Conservation (phyloP, 2,329 filamentous ascomycete species). For the Incumbomyces lentus region DNA sequence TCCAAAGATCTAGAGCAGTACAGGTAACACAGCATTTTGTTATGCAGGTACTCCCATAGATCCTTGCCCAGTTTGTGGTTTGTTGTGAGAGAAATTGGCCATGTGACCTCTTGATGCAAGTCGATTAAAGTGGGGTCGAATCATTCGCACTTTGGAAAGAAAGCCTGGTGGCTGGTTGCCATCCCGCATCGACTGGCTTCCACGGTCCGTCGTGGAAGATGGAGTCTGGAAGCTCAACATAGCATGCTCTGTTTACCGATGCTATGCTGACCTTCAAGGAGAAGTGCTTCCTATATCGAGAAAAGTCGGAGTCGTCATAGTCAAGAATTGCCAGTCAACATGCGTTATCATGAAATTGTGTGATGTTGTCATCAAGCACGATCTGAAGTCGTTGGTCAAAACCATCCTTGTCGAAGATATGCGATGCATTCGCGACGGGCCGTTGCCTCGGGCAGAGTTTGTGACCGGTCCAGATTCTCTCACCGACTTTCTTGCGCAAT, state of each 20-base stretch:
- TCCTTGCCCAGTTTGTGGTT: background rate
- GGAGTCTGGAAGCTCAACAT: too few species aligned
- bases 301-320: too few species aligned
- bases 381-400: conserved; percentile 1
- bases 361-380: background rate
- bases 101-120: conserved; percentile 8
- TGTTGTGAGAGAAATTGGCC: background rate
- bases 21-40: background rate
- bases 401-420: conserved; percentile 1
- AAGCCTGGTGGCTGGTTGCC: background rate
- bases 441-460: conserved; percentile 5
- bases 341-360: too few species aligned
- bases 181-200: background rate
- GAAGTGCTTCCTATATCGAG: too few species aligned
- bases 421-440: conserved; percentile 5
- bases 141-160: background rate
- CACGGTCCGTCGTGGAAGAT: too few species aligned
- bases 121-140: conserved; percentile 2
- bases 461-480: conserved; percentile 3
- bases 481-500: conserved; percentile 9
- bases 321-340: too few species aligned
- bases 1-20: background rate
- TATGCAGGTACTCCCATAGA: background rate
- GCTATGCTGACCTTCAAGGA: too few species aligned
- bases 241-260: too few species aligned